A percentile compares a stretch with the other conserved stretches of the same genome.
Conservation (phyloP, 768 basidiomycete genomes). For the Amanita pseudoporphyria region DNA sequence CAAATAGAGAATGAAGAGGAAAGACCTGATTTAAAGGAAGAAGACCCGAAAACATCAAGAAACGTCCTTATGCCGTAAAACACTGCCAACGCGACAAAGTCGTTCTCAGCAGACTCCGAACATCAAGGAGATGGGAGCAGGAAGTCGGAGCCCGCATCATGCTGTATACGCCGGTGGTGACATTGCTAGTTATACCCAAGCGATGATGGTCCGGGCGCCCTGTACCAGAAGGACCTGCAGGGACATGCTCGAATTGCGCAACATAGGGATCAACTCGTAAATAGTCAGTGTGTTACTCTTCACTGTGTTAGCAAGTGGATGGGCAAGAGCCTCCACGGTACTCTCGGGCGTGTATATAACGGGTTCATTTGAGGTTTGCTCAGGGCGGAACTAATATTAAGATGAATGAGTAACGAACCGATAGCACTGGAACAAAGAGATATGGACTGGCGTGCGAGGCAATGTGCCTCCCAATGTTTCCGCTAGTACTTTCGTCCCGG, state of each 20-base stretch:
- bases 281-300: constrained; percentile 69
- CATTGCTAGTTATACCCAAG: neutral
- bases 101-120: neutral
- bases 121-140: too few relatives aligned
- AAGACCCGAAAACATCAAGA: neutral
- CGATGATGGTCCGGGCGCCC: constrained; percentile 6
- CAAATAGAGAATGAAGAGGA: neutral
- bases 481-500: constrained; percentile 51
- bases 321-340: constrained; percentile 29
- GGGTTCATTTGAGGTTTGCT: constrained; percentile 18
- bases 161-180: constrained; percentile 3
- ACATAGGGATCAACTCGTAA: constrained; percentile 65
- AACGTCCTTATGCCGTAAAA: neutral
- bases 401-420: neutral
- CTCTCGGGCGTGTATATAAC: constrained; percentile 35
- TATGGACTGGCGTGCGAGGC: constrained; percentile 45
- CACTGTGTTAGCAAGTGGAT: constrained; percentile 52
- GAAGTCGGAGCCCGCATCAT: neutral
- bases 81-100: too few relatives aligned
- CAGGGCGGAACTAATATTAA: neutral
- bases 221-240: too few relatives aligned
- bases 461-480: constrained; percentile 64
- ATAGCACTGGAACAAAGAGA: neutral
- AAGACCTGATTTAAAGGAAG: neutral
- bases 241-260: constrained; percentile 71